Evolutionary conservation across 768 basidiomycete species (phyloP).

Genomic region (Boletus barrowsii): DNA sequence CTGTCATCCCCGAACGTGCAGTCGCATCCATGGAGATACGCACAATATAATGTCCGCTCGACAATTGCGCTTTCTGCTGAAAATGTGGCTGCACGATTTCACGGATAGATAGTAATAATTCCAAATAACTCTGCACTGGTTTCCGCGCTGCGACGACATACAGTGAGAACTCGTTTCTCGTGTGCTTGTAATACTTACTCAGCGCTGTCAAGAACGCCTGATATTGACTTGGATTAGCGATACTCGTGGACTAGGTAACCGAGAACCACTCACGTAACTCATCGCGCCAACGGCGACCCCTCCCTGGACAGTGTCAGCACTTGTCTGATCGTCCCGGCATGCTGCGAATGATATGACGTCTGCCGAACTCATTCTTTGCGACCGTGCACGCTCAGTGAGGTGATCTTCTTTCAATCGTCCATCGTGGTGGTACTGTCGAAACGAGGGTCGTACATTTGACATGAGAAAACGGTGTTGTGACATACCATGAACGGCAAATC

Average conservation of each 20-base stretch:
- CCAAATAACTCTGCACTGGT: constrained; percentile 62
- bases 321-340: constrained; percentile 69
- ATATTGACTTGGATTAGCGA: constrained; percentile 1
- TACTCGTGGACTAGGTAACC: no score
- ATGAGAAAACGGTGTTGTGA: background rate
- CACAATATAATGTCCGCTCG: constrained; percentile 69
- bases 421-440: constrained; percentile 53
- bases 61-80: constrained; percentile 70
- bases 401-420: constrained; percentile 49
- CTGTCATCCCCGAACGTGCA: background rate
- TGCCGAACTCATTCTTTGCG: constrained; percentile 56
- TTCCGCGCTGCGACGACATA: constrained; percentile 34
- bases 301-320: constrained; percentile 63
- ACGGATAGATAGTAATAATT: constrained; percentile 58
- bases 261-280: constrained; percentile 58
- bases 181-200: constrained; percentile 26
- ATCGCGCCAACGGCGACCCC: constrained; percentile 75
- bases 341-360: constrained; percentile 83
- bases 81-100: constrained; percentile 56
- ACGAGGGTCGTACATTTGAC: background rate
- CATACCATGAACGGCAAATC: constrained; percentile 31
- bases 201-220: constrained; percentile 63
- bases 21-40: constrained; percentile 5
- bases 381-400: constrained; percentile 32
- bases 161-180: background rate